Conservation (phyloP, 2,329 filamentous ascomycete genomes). For the Pseudogymnoascus sp. region DNA sequence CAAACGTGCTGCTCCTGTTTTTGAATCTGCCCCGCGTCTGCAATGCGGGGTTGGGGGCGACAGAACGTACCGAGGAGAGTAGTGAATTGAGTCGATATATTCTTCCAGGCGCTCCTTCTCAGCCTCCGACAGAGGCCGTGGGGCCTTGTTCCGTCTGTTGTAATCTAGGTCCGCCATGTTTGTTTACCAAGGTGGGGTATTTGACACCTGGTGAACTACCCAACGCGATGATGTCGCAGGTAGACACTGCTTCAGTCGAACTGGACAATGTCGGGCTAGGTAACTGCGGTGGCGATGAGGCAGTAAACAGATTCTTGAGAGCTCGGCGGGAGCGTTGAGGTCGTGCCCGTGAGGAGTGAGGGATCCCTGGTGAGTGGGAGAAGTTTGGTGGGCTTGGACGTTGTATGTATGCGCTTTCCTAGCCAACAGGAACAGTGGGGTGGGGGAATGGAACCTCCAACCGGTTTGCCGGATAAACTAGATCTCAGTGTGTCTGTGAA, state of each 20-base stretch:
- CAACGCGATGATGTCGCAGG: slow-evolving; percentile 1
- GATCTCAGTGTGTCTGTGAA: background rate
- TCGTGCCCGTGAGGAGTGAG: slow-evolving; percentile 4
- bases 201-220: background rate
- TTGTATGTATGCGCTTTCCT: slow-evolving; percentile 8
- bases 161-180: slow-evolving; percentile 62
- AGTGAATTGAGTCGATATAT: slow-evolving; percentile 89
- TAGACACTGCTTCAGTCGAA: background rate
- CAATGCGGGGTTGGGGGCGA: background rate
- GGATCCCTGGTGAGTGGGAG: slow-evolving; percentile 7
- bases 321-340: slow-evolving; percentile 5
- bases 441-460: slow-evolving; percentile 5
- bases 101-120: slow-evolving; percentile 84
- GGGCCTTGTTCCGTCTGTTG: slow-evolving; percentile 77
- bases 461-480: slow-evolving; percentile 2
- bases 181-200: slow-evolving; percentile 6
- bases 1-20: background rate
- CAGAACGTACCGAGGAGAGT: slow-evolving; percentile 70
- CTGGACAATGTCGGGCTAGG: background rate
- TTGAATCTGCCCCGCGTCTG: slow-evolving; percentile 1
- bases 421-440: slow-evolving; percentile 8
- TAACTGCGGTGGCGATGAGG: background rate
- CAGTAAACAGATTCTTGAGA: background rate
- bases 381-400: slow-evolving; percentile 8
- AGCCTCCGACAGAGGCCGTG: slow-evolving; percentile 69